Conservation (phyloP, 208 protist genomes). For the Plasmodiophora brassicae region DNA sequence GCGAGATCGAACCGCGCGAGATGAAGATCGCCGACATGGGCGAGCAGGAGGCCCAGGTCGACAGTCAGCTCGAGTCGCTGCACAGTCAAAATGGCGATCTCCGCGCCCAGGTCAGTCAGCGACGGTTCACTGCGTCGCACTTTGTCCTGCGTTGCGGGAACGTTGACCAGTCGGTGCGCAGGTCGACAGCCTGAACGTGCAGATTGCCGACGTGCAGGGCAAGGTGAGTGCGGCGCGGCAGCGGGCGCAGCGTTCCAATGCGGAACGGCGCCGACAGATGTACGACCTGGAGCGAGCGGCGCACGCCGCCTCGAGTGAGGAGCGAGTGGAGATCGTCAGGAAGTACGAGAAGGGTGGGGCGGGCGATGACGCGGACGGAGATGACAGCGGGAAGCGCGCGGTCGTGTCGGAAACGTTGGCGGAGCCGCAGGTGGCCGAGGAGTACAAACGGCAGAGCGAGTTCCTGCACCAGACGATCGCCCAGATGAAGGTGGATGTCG, state of each 20-base stretch:
- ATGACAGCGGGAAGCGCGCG: too few species aligned
- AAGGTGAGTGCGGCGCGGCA: background rate
- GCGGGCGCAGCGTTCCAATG: background rate
- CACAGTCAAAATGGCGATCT: background rate
- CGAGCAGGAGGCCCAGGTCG: constrained; percentile 85
- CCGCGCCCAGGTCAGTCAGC: too few species aligned
- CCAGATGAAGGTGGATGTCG: background rate
- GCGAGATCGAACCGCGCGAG: constrained; percentile 91
- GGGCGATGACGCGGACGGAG: too few species aligned
- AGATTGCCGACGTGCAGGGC: background rate
- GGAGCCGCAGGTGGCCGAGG: background rate
- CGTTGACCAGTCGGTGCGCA: background rate
- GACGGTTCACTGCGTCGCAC: too few species aligned
- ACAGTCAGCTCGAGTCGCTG: constrained; percentile 42
- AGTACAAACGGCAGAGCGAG: background rate
- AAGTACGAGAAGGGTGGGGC: too few species aligned
- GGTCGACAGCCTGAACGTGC: background rate
- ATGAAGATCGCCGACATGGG: constrained; percentile 83
- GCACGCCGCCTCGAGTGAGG: background rate
- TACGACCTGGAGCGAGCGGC: background rate
- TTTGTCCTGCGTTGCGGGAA: too few species aligned
- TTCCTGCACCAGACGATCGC: background rate
- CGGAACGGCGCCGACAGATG: background rate
- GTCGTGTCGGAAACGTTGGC: too few species aligned
- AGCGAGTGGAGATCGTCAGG: background rate